These are phyloP conservation scores for Petrea volubilis DNA, from an alignment of 257 asterid genomes.

Conservation along the genomic window DNA sequence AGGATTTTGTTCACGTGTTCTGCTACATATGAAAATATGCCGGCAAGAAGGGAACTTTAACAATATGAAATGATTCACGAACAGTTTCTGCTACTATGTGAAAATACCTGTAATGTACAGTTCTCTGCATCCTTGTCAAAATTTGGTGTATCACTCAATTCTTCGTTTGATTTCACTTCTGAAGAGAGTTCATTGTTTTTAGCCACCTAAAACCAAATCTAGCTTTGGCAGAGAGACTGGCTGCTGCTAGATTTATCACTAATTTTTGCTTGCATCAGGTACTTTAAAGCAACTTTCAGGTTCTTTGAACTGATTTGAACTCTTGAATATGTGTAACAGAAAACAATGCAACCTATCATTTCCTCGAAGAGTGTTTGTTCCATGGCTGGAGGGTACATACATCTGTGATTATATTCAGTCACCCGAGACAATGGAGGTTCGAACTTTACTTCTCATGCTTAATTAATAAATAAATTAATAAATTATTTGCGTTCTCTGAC, in stretches of 20 bases:
- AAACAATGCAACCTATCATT: slow-evolving; percentile 58
- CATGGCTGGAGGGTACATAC: slow-evolving; percentile 80
- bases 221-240: background rate
- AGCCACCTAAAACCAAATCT: slow-evolving; percentile 8
- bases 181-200: background rate
- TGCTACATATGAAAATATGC: background rate
- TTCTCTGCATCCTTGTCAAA: background rate
- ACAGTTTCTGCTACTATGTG: slow-evolving; percentile 1
- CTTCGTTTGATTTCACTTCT: slow-evolving; percentile 14
- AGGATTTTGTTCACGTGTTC: background rate
- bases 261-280: slow-evolving; percentile 13
- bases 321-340: slow-evolving; percentile 40
- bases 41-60: background rate
- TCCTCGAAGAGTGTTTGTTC: slow-evolving; percentile 88
- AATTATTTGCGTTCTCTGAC: background rate
- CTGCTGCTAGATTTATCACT: background rate
- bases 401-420: slow-evolving; percentile 87
- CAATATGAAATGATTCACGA: background rate
- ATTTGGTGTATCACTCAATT: slow-evolving; percentile 2
- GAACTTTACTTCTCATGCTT: slow-evolving; percentile 26
- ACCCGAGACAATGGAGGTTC: slow-evolving; percentile 80
- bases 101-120: background rate
- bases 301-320: slow-evolving; percentile 27
- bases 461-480: background rate
- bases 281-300: slow-evolving; percentile 20